Percentiles rank a stretch among this genome's conserved stretches.
Conservation (phyloP, 2,329 filamentous ascomycete species). For the Cryphonectria radicalis region DNA sequence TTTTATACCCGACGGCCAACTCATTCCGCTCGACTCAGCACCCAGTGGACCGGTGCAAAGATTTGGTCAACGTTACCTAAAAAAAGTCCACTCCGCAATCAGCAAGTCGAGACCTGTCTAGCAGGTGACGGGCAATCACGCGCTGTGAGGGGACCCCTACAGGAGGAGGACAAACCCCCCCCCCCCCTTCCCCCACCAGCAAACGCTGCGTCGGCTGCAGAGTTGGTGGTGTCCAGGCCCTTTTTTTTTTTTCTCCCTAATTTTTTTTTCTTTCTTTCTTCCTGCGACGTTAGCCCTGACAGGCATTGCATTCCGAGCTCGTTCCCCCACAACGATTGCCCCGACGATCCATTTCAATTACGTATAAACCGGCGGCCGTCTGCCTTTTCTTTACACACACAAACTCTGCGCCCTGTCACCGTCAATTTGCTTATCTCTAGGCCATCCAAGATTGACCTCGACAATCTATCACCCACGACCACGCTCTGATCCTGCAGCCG, state of each 20-base stretch:
- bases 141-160: slow-evolving; percentile 22
- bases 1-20: slow-evolving; percentile 27
- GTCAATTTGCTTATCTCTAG: slow-evolving; percentile 39
- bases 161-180: not conserved
- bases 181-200: not conserved
- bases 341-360: slow-evolving; percentile 41
- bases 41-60: slow-evolving; percentile 24
- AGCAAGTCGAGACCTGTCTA: slow-evolving; percentile 18
- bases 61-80: slow-evolving; percentile 30
- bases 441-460: slow-evolving; percentile 29
- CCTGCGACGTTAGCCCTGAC: slow-evolving; percentile 24
- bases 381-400: slow-evolving; percentile 47
- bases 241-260: not conserved
- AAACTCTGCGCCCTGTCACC: slow-evolving; percentile 42
- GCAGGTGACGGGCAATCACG: slow-evolving; percentile 20
- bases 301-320: slow-evolving; percentile 27
- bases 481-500: slow-evolving; percentile 38
- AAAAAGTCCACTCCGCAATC: slow-evolving; percentile 24
- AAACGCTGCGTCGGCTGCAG: slow-evolving; percentile 20
- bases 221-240: slow-evolving; percentile 15
- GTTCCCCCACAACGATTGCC: slow-evolving; percentile 34
- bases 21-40: slow-evolving; percentile 27
- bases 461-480: slow-evolving; percentile 29
- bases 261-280: not conserved
- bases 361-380: slow-evolving; percentile 52